Base-by-base conservation (phyloP, 2,329 filamentous ascomycete species). In the Alternaria sp. region DNA sequence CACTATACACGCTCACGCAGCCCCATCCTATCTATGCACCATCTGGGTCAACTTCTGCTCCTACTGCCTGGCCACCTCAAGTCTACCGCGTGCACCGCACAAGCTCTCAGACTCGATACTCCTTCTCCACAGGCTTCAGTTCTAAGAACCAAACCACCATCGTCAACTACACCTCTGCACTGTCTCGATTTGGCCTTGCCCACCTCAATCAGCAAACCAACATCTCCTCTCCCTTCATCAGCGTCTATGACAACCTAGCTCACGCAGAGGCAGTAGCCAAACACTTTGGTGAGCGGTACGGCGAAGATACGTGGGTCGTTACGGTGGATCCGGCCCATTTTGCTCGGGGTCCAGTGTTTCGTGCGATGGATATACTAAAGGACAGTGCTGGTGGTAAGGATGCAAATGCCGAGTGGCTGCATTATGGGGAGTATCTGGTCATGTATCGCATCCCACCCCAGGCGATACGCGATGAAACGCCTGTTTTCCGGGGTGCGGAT, bases 101-200 rank as follows among this genome's bases (percentile, higher is more conserved):
- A 32, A 53, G 44, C 6, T 66, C 74, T 0, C 76, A 77, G 67
- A 77, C 76, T 9, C 65, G 64, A 3, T 78, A 77, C 66, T 48
- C 67, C 27, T 75, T 75, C 66, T 52, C 59, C 44, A 69, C 64
- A 0, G 76, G 76, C 53, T 78, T 78, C 68, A 63, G 55, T 30
- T 61, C 75, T 5, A 77, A 77, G 28, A 78, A 78, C 64, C 76
- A 77, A 56, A 73, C 73, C 49, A 78, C 76, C 1, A 73, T 77
- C 57, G 58, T 75, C 25, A 70, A 69, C 65, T 69, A 67, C 53
- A 67, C 64, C 2, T 68, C 67, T 1, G 58, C 60, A 1, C 64
- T 73, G 16, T 66, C 60, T 0, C 71, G 72, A 51, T 75, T 75
- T 60, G 70, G 71, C 7, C 67, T 74, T 57, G 72, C 73, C 9